Base-by-base conservation (phyloP, 1,284 basidiomycete genomes). In the Papiliotrema terrestris region DNA sequence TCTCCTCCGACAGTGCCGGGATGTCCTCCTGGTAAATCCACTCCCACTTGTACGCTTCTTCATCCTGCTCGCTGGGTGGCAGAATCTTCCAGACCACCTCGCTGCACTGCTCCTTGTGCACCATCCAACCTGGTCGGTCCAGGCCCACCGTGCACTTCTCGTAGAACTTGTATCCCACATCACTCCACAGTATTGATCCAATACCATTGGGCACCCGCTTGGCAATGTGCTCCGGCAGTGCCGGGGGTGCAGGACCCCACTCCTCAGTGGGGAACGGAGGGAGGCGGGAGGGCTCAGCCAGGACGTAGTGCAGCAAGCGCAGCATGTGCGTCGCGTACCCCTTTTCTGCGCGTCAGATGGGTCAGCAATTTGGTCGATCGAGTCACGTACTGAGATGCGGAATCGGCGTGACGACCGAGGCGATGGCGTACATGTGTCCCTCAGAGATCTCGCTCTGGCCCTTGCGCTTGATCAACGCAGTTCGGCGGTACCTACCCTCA, bases 291-390 rank as follows among this genome's bases (percentile, higher is more conserved):
- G 48, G 49, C 13, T 52, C 37, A 17, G 56, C 61, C 17, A 68
- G 47, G 3, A 54, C 38, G 55, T 69, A 66, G 46, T 74, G 71
- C 23, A 74, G 55, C 17, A 70, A 56, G 6, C 56, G 56, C 19
- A 72, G 55, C 19, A 73, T 45, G 48, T 65, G 66, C 22, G 64
- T 65, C 2, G 68, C 68, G 51, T 67, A 71, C 2, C 68, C 67
- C n/a, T 65, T 57, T 2, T 62, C 68, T 70, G 45, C 20, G 25
- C 9, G 45, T 38, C 37, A 36, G 36, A 25, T 6, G 8, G 25
- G 3, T 2, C n/a, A 37, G 17, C 20, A 37, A 23, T 49, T 32
- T n/a, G 43, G 22, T 2, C 22, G 42, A 37, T 42, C 29, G 19
- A 14, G 6, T 32, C 15, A 53, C 64, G 53, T 44, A 67, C 68